phyloP scores from a whole-genome alignment of 2,329 filamentous ascomycete genomes.

The Venturiaceae sp. region DNA sequence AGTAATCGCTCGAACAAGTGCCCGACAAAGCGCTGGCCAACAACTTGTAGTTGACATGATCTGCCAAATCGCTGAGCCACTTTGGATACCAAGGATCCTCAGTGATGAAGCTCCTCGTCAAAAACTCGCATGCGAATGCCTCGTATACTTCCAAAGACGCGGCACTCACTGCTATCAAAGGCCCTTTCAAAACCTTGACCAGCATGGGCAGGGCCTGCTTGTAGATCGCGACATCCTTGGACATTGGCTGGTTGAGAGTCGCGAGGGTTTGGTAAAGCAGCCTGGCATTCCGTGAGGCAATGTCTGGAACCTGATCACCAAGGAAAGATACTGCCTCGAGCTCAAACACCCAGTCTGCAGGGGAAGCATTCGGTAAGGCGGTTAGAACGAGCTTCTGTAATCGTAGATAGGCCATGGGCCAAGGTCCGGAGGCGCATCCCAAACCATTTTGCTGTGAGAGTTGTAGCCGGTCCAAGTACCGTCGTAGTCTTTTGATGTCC shows the following conservation, averaged over 20 bases:
- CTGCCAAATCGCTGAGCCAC: constrained; percentile 32
- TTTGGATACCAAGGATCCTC: constrained; percentile 21
- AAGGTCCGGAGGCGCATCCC: constrained; percentile 20
- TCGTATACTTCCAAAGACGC: constrained; percentile 27
- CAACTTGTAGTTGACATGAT: constrained; percentile 41
- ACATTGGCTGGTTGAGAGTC: not conserved
- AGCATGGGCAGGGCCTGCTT: constrained; percentile 7
- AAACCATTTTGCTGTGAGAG: constrained; percentile 16
- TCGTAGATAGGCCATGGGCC: constrained; percentile 31
- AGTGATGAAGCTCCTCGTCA: constrained; percentile 32
- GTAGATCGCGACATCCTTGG: not conserved
- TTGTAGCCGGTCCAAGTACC: constrained; percentile 20
- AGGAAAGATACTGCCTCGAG: constrained; percentile 4
- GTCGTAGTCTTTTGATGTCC: constrained; percentile 29
- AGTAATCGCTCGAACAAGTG: constrained; percentile 17
- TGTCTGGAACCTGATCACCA: constrained; percentile 1
- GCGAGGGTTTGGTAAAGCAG: constrained; percentile 5
- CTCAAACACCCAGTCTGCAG: constrained; percentile 12
- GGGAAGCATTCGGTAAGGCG: constrained; percentile 9
- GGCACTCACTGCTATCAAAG: constrained; percentile 22
- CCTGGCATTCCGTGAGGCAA: constrained; percentile 1
- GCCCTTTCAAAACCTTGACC: constrained; percentile 17
- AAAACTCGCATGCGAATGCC: constrained; percentile 29
- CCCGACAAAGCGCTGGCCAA: constrained; percentile 22
- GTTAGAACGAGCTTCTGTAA: constrained; percentile 29